Evolutionary conservation across 202 grass and related monocot species (phyloP).

Genomic region (Zoysia matrella): DNA sequence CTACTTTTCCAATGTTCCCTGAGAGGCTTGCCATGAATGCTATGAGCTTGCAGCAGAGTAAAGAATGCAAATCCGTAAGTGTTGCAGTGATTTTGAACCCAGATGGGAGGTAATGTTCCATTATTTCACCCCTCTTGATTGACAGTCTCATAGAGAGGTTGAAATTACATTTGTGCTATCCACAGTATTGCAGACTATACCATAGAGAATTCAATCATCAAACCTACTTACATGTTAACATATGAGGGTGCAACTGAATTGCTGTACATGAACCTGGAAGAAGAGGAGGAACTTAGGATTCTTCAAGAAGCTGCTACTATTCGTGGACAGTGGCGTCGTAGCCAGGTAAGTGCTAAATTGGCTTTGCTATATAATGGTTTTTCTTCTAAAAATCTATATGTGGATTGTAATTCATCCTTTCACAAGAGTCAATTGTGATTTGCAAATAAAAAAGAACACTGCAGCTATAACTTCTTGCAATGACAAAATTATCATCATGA

Average conservation of each 20-base stretch:
- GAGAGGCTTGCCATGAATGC: constrained; percentile 90
- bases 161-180: constrained; percentile 38
- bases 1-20: constrained; percentile 91
- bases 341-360: constrained; percentile 45
- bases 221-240: constrained; percentile 96
- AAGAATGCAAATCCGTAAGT: constrained; percentile 75
- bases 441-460: constrained; percentile 26
- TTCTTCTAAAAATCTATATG: too few relatives aligned
- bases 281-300: constrained; percentile 87
- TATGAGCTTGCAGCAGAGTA: constrained; percentile 96
- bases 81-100: constrained; percentile 76
- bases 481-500: neutral
- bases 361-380: constrained; percentile 8
- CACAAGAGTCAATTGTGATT: neutral
- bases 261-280: constrained; percentile 87
- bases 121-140: neutral
- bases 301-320: constrained; percentile 80
- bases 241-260: constrained; percentile 95
- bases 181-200: constrained; percentile 90
- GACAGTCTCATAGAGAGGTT: neutral
- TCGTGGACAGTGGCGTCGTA: constrained; percentile 70
- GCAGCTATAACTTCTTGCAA: constrained; percentile 8
- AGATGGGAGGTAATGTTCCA: constrained; percentile 72
- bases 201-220: constrained; percentile 84
- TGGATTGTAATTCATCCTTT: constrained; percentile 22